Evolutionary conservation across 805 yeast species (phyloP), one percentile per base, ranked within the genome.

Genomic region (Saccharomycopsis guyanensis): DNA sequence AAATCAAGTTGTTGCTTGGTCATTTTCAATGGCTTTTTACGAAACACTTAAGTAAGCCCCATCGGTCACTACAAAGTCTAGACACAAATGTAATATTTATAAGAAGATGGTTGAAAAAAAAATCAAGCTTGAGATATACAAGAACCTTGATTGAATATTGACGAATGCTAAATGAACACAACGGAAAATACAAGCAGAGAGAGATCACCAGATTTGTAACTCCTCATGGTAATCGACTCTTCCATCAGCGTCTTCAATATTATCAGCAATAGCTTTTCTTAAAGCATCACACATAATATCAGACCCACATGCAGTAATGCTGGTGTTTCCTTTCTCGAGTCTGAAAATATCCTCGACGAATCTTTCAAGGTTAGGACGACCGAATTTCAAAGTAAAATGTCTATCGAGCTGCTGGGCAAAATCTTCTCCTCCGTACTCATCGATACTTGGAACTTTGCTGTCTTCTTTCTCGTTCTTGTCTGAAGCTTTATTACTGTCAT

Each of bases 161-260:
- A n/a, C n/a, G n/a, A n/a, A n/a, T n/a, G n/a, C n/a, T n/a, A n/a
- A n/a, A n/a, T n/a, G n/a, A n/a, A n/a, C n/a, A n/a, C n/a, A n/a
- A n/a, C n/a, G n/a, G n/a, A n/a, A n/a, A n/a, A n/a, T n/a, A n/a
- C n/a, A n/a, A n/a, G n/a, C n/a, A n/a, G n/a, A n/a, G n/a, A n/a
- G n/a, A n/a, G n/a, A n/a, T 51, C 57, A 79, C 94, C 95, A 85
- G 12, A 73, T 69, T 63, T 82, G 87, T 41, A 82, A 70, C 57
- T 83, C 89, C 59, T 86, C 95, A 57, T 69, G 80, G 56, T 79
- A 79, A 51, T 82, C 89, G 16, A 84, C 73, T 38, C 84, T 70
- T 41, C 71, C 66, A 13, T 69, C 59, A 43, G 64, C 62, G 24
- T 61, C 51, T 29, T 66, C 62, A 43, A 78, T 58, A 46, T 71